Conservation (phyloP, 2,329 filamentous ascomycete species). For the Aspergillus pseudonomiae region DNA sequence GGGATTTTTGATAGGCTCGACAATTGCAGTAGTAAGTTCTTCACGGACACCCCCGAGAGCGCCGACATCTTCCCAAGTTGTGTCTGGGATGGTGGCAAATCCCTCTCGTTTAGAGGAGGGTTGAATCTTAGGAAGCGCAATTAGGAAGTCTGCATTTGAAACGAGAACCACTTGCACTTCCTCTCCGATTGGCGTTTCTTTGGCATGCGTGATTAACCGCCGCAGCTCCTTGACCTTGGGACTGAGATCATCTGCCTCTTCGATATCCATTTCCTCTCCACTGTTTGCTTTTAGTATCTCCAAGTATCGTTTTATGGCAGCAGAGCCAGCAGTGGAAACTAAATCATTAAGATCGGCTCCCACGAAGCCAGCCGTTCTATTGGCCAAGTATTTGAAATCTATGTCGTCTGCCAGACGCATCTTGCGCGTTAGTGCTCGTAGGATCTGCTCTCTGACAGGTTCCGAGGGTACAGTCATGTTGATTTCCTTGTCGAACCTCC, state of each 20-base stretch:
- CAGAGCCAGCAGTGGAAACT: conserved; percentile 65
- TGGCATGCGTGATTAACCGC: conserved; percentile 58
- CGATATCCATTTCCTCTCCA: conserved; percentile 57
- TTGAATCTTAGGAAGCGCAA: conserved; percentile 73
- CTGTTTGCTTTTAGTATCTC: conserved; percentile 53
- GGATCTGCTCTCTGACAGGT: conserved; percentile 73
- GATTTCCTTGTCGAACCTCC: conserved; percentile 80
- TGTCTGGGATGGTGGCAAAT: conserved; percentile 90
- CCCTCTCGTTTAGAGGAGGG: conserved; percentile 88
- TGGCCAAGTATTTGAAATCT: conserved; percentile 74
- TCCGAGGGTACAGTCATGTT: conserved; percentile 87
- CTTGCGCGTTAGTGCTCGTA: conserved; percentile 71
- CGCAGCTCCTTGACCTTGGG: conserved; percentile 50
- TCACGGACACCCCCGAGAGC: conserved; percentile 78
- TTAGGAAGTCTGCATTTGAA: conserved; percentile 70
- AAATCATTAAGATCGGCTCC: conserved; percentile 82
- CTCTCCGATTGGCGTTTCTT: conserved; percentile 53
- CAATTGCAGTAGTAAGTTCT: conserved; percentile 81
- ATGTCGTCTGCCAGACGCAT: conserved; percentile 69
- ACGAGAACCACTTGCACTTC: conserved; percentile 61
- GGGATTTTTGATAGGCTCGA: conserved; percentile 83
- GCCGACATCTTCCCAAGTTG: conserved; percentile 91
- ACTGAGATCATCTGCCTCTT: conserved; percentile 41
- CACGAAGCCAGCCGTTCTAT: conserved; percentile 87
- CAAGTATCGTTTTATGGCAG: conserved; percentile 65